A percentile compares a stretch with the other conserved stretches of the same genome.
phyloP scores from a whole-genome alignment of 768 basidiomycete species.

The Suillus occidentalis region DNA sequence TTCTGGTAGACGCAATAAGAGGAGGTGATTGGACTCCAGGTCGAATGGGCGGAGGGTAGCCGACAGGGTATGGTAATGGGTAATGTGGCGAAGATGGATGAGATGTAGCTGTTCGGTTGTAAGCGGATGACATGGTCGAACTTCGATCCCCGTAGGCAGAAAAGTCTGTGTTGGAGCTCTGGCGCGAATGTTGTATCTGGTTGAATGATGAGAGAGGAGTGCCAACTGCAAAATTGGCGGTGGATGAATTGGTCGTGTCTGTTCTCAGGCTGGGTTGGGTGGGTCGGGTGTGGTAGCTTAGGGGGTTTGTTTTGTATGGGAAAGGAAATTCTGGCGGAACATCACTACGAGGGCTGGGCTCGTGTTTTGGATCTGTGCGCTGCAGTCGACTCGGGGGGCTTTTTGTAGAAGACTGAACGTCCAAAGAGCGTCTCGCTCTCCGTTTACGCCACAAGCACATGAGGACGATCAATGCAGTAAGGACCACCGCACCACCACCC shows the following conservation, averaged over 20 bases:
- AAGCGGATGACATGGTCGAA: constrained; percentile 35
- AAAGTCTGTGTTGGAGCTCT: constrained; percentile 18
- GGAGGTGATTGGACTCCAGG: constrained; percentile 7
- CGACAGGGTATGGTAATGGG: constrained; percentile 30
- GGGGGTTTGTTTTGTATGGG: constrained; percentile 25
- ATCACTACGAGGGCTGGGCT: constrained; percentile 9
- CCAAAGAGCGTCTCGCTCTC: constrained; percentile 20
- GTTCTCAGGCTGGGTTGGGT: constrained; percentile 29
- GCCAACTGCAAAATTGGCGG: neutral
- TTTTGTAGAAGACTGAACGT: constrained; percentile 27
- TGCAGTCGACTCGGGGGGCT: constrained; percentile 32
- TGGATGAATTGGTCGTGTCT: neutral
- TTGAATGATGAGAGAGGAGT: neutral
- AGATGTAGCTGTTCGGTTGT: constrained; percentile 56
- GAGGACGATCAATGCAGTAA: constrained; percentile 48
- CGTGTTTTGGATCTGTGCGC: constrained; percentile 37
- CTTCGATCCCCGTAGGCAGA: constrained; percentile 15
- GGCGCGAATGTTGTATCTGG: constrained; percentile 13
- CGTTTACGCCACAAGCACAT: constrained; percentile 43
- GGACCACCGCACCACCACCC: constrained; percentile 50
- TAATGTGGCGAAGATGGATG: constrained; percentile 27
- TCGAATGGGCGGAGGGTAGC: constrained; percentile 5
- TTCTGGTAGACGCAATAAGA: constrained; percentile 8
- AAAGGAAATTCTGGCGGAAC: constrained; percentile 32
- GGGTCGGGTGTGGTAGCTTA: constrained; percentile 23